Evolutionary conservation across 2,329 filamentous ascomycete species (phyloP).

Genomic region (Zasmidium cellare): DNA sequence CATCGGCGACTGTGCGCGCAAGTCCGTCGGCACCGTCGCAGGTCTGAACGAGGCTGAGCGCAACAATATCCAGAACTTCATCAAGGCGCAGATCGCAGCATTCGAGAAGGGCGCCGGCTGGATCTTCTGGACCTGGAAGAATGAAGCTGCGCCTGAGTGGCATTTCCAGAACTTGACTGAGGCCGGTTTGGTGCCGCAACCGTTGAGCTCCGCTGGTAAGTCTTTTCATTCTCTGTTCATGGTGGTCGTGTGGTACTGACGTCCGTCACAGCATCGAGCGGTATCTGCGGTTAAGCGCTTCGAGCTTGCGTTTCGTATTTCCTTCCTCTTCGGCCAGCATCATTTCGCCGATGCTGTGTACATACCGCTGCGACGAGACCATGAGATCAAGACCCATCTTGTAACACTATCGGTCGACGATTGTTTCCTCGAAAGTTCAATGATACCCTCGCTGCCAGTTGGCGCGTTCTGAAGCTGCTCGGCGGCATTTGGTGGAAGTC

Average conservation of each 20-base stretch:
- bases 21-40: slow-evolving; percentile 45
- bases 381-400: neutral
- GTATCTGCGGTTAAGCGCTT: slow-evolving; percentile 8
- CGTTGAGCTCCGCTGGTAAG: slow-evolving; percentile 24
- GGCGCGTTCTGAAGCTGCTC: neutral
- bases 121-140: slow-evolving; percentile 56
- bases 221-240: neutral
- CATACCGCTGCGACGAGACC: neutral
- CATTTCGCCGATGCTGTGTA: slow-evolving; percentile 1
- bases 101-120: slow-evolving; percentile 51
- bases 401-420: neutral
- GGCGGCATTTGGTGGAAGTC: neutral
- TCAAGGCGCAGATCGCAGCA: slow-evolving; percentile 49
- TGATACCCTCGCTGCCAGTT: slow-evolving; percentile 13
- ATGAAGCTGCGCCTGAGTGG: slow-evolving; percentile 51
- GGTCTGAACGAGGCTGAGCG: slow-evolving; percentile 44
- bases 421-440: slow-evolving; percentile 1
- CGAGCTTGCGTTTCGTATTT: neutral
- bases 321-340: neutral
- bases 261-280: slow-evolving; percentile 6
- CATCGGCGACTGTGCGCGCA: slow-evolving; percentile 47
- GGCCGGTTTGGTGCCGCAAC: slow-evolving; percentile 38
- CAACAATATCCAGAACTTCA: slow-evolving; percentile 45
- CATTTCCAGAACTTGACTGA: slow-evolving; percentile 47
- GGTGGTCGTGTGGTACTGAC: slow-evolving; percentile 3